Conservation (phyloP, 306 rosid genomes). For the Vachellia pachyceras region DNA sequence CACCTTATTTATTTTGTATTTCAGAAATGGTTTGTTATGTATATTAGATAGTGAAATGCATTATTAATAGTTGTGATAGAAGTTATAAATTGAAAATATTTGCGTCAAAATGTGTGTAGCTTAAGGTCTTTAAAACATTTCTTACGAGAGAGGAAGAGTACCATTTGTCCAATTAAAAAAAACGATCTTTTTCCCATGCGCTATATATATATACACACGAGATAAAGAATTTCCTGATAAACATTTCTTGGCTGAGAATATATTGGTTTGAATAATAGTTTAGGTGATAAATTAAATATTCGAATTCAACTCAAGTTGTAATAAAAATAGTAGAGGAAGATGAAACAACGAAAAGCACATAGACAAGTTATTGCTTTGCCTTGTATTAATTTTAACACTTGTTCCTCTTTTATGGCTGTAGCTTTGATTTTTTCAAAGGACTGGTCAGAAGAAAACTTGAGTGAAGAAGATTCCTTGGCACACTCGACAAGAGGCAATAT, state of each 20-base stretch:
- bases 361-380: background rate
- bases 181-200: background rate
- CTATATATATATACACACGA: background rate
- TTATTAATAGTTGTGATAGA: background rate
- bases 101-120: background rate
- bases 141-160: background rate
- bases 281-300: background rate
- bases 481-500: conserved; percentile 28
- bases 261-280: background rate
- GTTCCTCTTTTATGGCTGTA: conserved; percentile 32
- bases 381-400: conserved; percentile 8
- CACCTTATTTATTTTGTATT: background rate
- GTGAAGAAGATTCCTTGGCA: conserved; percentile 45
- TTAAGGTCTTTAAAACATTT: background rate
- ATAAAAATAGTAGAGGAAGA: background rate
- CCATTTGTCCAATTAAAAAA: background rate
- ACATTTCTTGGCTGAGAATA: background rate
- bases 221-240: background rate
- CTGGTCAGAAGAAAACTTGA: conserved; percentile 61
- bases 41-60: background rate
- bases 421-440: conserved; percentile 72
- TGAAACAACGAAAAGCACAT: background rate
- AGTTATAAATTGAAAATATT: background rate
- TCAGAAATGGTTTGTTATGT: background rate
- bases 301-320: background rate